Conservation (phyloP, 73 alveolate genomes). For the Tetrahymena thermophila region DNA sequence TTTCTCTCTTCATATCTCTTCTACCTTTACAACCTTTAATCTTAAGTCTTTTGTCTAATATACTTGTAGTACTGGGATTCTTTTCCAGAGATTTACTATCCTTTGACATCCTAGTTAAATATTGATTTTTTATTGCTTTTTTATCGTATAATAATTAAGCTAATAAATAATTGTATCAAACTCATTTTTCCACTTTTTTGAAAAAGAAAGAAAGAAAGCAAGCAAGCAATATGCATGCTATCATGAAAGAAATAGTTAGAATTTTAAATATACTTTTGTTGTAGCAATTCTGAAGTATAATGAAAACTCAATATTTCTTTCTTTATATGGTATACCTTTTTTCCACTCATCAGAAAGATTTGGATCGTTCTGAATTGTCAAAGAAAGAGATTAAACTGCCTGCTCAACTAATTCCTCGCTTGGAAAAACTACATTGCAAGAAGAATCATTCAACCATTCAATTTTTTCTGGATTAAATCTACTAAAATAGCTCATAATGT, state of each 20-base stretch:
- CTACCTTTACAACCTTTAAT: neutral
- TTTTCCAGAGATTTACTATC: neutral
- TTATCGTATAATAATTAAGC: neutral
- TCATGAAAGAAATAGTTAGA: neutral
- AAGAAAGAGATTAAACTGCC: neutral
- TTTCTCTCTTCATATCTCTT: neutral
- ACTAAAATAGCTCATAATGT: conserved; percentile 10
- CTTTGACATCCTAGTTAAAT: neutral
- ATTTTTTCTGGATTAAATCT: conserved; percentile 12
- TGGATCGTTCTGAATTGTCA: neutral
- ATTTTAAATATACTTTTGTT: neutral
- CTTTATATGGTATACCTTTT: neutral
- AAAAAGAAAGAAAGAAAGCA: neutral
- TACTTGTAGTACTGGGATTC: neutral
- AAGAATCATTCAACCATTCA: conserved; percentile 25
- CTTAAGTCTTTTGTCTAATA: neutral
- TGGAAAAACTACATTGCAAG: conserved; percentile 28
- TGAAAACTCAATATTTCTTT: neutral
- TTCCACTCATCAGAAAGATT: neutral
- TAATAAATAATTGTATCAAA: neutral
- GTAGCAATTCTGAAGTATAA: neutral
- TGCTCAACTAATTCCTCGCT: conserved; percentile 3
- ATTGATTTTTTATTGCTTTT: neutral
- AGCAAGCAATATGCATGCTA: neutral
- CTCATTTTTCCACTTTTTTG: neutral